phyloP scores from a whole-genome alignment of 441 rosid genomes.

The Croton laevigatus region DNA sequence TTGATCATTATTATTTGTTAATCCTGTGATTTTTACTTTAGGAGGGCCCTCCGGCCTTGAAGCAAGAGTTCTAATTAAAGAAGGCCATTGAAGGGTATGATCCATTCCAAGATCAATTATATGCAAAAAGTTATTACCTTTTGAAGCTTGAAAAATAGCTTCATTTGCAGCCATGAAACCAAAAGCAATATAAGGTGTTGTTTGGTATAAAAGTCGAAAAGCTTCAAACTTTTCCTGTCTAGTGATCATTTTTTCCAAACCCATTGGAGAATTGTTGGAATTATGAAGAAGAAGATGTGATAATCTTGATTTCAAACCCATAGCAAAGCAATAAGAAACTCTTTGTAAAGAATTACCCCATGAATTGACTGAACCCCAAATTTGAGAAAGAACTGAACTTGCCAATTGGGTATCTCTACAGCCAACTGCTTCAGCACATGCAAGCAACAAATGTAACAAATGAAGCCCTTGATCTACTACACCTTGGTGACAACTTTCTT shows the following conservation, averaged over 20 bases:
- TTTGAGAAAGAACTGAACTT: constrained; percentile 47
- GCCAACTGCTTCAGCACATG: constrained; percentile 71
- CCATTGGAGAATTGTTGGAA: constrained; percentile 29
- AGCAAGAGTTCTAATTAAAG: constrained; percentile 53
- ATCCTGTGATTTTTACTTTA: constrained; percentile 45
- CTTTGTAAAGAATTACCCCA: constrained; percentile 60
- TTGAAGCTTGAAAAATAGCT: constrained; percentile 57
- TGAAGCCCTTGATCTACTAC: constrained; percentile 66
- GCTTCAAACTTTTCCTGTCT: constrained; percentile 56
- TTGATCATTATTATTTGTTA: constrained; percentile 28
- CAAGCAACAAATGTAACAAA: constrained; percentile 53
- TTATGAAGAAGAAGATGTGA: constrained; percentile 41
- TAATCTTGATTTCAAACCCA: constrained; percentile 52
- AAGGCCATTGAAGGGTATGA: constrained; percentile 60
- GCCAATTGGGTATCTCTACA: constrained; percentile 54
- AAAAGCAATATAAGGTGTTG: constrained; percentile 59
- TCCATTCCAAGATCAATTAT: constrained; percentile 59
- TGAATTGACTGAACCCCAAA: constrained; percentile 42
- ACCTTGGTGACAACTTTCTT: constrained; percentile 29
- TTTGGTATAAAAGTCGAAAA: constrained; percentile 50
- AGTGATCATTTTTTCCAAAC: constrained; percentile 25
- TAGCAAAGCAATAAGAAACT: constrained; percentile 53
- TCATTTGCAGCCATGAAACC: constrained; percentile 73
- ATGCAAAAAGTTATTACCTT: constrained; percentile 45
- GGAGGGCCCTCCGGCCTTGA: constrained; percentile 53